Percentiles rank a stretch among this genome's conserved stretches.
These are phyloP conservation scores for Globisporangium polare DNA, from an alignment of 352 stramenopile species.

Conservation along the genomic window DNA sequence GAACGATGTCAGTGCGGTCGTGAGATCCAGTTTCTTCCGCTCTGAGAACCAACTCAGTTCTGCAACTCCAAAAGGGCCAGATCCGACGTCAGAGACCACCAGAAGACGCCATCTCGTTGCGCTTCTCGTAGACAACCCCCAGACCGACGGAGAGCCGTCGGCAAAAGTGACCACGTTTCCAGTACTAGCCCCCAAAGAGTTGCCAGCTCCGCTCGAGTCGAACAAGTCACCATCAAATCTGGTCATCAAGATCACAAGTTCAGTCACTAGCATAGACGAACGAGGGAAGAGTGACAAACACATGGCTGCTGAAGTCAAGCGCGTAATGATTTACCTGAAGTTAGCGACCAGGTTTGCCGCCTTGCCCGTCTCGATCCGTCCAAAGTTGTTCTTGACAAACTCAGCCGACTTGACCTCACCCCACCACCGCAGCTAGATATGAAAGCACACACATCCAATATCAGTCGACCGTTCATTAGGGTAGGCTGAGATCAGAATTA, in stretches of 20 bases:
- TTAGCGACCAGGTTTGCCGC: background rate
- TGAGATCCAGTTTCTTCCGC: constrained; percentile 15
- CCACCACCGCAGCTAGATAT: constrained; percentile 5
- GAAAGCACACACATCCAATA: background rate
- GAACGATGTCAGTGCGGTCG: constrained; percentile 5
- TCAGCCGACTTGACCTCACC: constrained; percentile 11
- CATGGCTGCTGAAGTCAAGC: no score
- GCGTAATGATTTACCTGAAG: background rate
- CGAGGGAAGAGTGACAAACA: background rate
- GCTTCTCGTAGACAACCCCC: background rate
- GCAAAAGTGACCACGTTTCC: background rate
- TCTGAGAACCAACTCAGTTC: constrained; percentile 31
- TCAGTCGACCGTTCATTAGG: background rate
- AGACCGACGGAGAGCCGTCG: background rate
- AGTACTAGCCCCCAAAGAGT: background rate
- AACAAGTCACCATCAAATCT: constrained; percentile 7
- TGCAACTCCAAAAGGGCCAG: constrained; percentile 20
- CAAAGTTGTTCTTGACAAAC: constrained; percentile 2
- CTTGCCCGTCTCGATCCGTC: constrained; percentile 1
- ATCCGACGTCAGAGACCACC: constrained; percentile 18
- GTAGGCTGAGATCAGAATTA: background rate
- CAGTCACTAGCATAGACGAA: background rate
- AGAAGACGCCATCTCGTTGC: constrained; percentile 17
- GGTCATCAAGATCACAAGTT: background rate
- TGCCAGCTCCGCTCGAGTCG: constrained; percentile 3